Evolutionary conservation across 495 filamentous ascomycete species (phyloP).

Genomic region (Aspergillus steynii): DNA sequence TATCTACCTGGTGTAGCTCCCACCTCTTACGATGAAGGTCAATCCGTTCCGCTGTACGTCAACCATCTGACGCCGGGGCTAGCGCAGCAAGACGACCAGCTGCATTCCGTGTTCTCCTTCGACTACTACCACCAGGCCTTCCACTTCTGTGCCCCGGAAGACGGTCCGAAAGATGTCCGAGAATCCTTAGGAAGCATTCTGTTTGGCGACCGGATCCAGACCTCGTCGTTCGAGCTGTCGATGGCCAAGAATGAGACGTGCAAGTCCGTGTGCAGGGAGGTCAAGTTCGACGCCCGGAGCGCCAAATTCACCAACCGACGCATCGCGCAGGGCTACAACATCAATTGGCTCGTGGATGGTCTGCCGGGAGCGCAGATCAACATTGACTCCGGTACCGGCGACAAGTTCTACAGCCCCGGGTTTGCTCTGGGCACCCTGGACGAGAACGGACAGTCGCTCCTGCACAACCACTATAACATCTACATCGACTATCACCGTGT

Average conservation of each 20-base stretch:
- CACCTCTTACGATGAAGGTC: constrained; percentile 76
- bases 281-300: constrained; percentile 63
- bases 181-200: constrained; percentile 95
- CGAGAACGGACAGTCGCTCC: constrained; percentile 52
- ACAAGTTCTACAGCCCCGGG: constrained; percentile 80
- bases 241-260: constrained; percentile 86
- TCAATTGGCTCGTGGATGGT: constrained; percentile 96
- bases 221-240: constrained; percentile 82
- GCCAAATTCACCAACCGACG: constrained; percentile 78
- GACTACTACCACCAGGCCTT: constrained; percentile 92
- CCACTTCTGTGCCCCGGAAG: constrained; percentile 79
- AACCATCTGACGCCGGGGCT: constrained; percentile 86
- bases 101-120: constrained; percentile 89
- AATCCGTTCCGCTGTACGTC: constrained; percentile 84
- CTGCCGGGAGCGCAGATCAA: constrained; percentile 83
- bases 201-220: constrained; percentile 93
- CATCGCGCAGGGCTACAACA: constrained; percentile 78
- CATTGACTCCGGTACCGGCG: constrained; percentile 67
- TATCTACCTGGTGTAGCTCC: constrained; percentile 96
- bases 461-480: constrained; percentile 96
- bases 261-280: constrained; percentile 68
- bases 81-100: constrained; percentile 68
- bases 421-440: constrained; percentile 76
- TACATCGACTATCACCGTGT: constrained; percentile 89
- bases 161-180: constrained; percentile 69